Percentiles rank a stretch among this genome's conserved stretches.
phyloP scores from a whole-genome alignment of 2,329 filamentous ascomycete genomes.

The Sporothrix humicola region DNA sequence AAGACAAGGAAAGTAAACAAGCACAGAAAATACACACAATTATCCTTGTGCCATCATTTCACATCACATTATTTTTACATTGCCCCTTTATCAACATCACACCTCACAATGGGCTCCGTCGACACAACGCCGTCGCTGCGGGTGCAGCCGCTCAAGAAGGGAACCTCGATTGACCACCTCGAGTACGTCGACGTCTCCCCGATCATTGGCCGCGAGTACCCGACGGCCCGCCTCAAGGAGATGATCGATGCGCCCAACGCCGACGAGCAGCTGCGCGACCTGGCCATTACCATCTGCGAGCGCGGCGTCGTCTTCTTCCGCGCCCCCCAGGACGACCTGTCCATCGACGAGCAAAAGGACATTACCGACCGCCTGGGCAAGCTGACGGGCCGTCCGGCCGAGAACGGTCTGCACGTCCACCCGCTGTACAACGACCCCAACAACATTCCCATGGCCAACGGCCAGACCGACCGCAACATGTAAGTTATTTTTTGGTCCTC shows the following conservation, averaged over 20 bases:
- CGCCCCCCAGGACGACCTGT: constrained; percentile 48
- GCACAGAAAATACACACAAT: no score
- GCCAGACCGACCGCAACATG: constrained; percentile 57
- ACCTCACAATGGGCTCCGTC: constrained; percentile 12
- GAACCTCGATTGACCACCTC: constrained; percentile 36
- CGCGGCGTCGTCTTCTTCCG: constrained; percentile 58
- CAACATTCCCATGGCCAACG: constrained; percentile 36
- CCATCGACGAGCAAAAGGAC: constrained; percentile 34
- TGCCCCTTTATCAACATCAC: not conserved
- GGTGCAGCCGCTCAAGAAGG: not conserved
- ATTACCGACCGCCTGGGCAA: constrained; percentile 36
- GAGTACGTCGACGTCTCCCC: constrained; percentile 58
- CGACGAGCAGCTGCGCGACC: constrained; percentile 62
- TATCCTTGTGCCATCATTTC: no score
- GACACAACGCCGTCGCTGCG: constrained; percentile 5
- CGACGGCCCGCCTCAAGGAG: constrained; percentile 54
- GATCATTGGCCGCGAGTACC: constrained; percentile 60
- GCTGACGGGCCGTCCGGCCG: constrained; percentile 46
- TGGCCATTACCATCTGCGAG: constrained; percentile 62
- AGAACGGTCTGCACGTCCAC: constrained; percentile 60
- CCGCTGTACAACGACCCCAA: constrained; percentile 43
- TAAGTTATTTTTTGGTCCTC: constrained; percentile 36
- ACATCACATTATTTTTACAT: no score
- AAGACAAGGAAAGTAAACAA: no score
- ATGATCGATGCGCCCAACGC: constrained; percentile 57